Base-by-base conservation (phyloP, 805 yeast genomes). In the Ogataea philodendri region DNA sequence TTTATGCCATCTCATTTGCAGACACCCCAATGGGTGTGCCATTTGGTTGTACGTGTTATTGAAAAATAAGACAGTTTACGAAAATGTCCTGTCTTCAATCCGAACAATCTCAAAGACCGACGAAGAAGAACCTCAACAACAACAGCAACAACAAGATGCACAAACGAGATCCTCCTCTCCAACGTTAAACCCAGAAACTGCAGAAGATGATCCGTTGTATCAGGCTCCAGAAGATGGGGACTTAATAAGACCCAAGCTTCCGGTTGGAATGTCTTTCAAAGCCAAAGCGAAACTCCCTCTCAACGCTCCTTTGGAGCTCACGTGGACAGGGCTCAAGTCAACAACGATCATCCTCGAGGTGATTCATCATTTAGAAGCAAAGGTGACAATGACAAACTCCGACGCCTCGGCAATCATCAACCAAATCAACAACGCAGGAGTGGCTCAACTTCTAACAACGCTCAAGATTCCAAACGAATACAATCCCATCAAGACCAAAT, bases 281-380 rank as follows among this genome's bases (percentile, higher is more conserved):
- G 78, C 81, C 2, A 69, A 66, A 28, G 72, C 74, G 10, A 80
- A 81, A 43, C 57, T 67, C 20, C 76, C 79, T 1, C 57, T 59
- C 22, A 70, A 71, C 41, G 67, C 73, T 3, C 69, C 80, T 3
- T 51, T 80, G 25, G 62, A 64, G 19, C 53, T 65, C 29, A 63
- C 74, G 0, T 76, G 85, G 84, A 70, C 76, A 13, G 84, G 84
- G 1, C 67, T 52, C 44, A 72, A 71, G 15, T 65, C 81, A 0
- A 62, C 73, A 21, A 47, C 60, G 6, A 57, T 67, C 3, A 60
- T 78, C 1, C 31, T 71, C 16, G 58, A 63, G 5, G 43, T 67
- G 1, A 49, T 73, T 9, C 47, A 53, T 14, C 35, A 49, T 11
- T 35, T 62, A 10, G 45, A 44, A 14, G 32, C 41, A 4, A 52